Conservation (phyloP, 257 asterid species). For the Anisodus tanguticus region DNA sequence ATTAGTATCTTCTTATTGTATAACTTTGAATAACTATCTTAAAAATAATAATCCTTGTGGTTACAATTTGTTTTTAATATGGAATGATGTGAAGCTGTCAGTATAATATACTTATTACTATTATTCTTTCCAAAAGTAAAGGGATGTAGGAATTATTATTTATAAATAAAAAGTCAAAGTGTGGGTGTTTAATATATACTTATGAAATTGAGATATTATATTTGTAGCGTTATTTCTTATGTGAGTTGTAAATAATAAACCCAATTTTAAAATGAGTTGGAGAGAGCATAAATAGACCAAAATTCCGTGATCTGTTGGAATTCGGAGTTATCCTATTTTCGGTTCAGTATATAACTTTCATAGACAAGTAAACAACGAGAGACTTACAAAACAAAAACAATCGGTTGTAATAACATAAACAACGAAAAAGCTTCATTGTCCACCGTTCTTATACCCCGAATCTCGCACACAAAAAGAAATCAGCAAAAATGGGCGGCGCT, state of each 20-base stretch:
- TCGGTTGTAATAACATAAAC: not conserved
- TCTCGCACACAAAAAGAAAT: not conserved
- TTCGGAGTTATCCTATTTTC: not conserved
- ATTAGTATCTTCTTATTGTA: not conserved
- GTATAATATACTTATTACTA: too few relatives aligned
- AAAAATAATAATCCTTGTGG: not conserved
- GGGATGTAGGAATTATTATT: not conserved
- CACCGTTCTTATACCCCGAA: not conserved
- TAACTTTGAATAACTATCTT: not conserved
- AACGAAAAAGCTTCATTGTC: slow-evolving; percentile 25
- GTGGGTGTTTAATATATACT: not conserved
- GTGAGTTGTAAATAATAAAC: too few relatives aligned
- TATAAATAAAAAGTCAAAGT: not conserved
- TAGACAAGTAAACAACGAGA: not conserved
- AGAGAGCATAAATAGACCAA: not conserved
- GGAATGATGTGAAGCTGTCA: not conserved
- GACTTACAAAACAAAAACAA: slow-evolving; percentile 9
- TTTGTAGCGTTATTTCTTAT: not conserved
- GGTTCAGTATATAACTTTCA: too few relatives aligned
- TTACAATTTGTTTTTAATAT: not conserved
- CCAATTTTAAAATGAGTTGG: not conserved
- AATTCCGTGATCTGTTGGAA: not conserved
- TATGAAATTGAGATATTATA: not conserved
- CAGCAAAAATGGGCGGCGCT: slow-evolving; percentile 21
- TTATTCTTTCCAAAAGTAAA: not conserved